Evolutionary conservation across 139 green algal genomes (phyloP).

Genomic region (Chlamydomonas schloesseri): DNA sequence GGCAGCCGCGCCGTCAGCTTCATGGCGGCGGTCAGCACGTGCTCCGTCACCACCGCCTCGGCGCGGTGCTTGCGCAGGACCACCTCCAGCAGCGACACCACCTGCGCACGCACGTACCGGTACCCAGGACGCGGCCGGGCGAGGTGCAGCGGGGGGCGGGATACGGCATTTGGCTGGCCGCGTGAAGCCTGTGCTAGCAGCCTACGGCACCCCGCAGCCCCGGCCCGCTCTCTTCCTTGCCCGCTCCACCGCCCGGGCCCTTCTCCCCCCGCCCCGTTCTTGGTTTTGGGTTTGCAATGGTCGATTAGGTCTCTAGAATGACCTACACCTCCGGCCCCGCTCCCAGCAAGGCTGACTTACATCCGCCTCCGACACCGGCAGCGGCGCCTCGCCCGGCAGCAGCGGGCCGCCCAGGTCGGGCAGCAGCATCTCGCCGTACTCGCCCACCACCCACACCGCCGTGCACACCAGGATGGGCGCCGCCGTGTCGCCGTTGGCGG

Average conservation of each 20-base stretch:
- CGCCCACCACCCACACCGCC: slow-evolving; percentile 89
- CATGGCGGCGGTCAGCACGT: slow-evolving; percentile 84
- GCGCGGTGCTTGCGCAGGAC: slow-evolving; percentile 49
- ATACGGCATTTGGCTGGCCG: too few species aligned
- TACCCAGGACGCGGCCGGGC: too few species aligned
- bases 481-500: slow-evolving; percentile 33
- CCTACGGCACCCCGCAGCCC: too few species aligned
- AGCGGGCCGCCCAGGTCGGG: slow-evolving; percentile 51
- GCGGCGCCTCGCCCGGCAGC: slow-evolving; percentile 77
- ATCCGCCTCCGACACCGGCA: slow-evolving; percentile 65
- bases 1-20: slow-evolving; percentile 88
- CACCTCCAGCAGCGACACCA: slow-evolving; percentile 60
- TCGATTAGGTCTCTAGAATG: too few species aligned
- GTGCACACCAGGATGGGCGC: slow-evolving; percentile 68
- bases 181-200: too few species aligned
- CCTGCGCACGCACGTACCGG: background rate
- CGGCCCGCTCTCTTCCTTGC: too few species aligned
- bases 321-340: too few species aligned
- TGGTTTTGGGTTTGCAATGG: too few species aligned
- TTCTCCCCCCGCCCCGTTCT: too few species aligned
- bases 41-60: slow-evolving; percentile 60
- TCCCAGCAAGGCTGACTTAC: too few species aligned
- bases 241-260: too few species aligned
- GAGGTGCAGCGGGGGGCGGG: too few species aligned
- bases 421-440: slow-evolving; percentile 94